Evolutionary conservation across 495 filamentous ascomycete genomes (phyloP).

Genomic region (Amphirosellinia nigrospora): DNA sequence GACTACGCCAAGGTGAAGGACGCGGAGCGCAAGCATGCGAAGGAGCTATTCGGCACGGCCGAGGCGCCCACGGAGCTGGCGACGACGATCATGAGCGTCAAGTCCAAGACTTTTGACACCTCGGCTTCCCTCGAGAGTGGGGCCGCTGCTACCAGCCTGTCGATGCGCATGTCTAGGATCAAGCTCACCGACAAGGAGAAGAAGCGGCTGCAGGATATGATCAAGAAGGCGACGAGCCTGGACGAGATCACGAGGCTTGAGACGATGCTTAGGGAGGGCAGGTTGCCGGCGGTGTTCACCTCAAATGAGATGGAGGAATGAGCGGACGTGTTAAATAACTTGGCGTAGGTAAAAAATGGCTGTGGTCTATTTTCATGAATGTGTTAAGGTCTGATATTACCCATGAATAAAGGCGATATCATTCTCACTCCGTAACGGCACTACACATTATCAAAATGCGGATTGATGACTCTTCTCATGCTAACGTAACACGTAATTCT

Average conservation of each 20-base stretch:
- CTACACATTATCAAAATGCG: background rate
- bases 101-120: slow-evolving; percentile 81
- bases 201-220: slow-evolving; percentile 61
- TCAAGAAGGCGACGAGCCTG: slow-evolving; percentile 82
- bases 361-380: background rate
- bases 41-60: slow-evolving; percentile 79
- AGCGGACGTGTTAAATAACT: background rate
- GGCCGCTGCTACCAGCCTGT: slow-evolving; percentile 46
- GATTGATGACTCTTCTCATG: background rate
- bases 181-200: slow-evolving; percentile 54
- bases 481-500: background rate
- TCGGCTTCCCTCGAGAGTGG: slow-evolving; percentile 50
- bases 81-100: slow-evolving; percentile 86
- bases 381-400: slow-evolving; percentile 11
- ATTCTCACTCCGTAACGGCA: background rate
- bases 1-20: slow-evolving; percentile 93
- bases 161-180: slow-evolving; percentile 69
- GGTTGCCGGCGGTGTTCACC: slow-evolving; percentile 73
- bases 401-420: slow-evolving; percentile 16
- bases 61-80: slow-evolving; percentile 81
- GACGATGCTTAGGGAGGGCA: slow-evolving; percentile 84
- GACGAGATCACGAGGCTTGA: slow-evolving; percentile 83
- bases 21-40: slow-evolving; percentile 75
- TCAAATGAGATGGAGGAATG: slow-evolving; percentile 62
- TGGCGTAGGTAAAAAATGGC: background rate